Percentiles rank a stretch among this genome's conserved stretches.
phyloP scores from a whole-genome alignment of 257 asterid genomes.

The Solanum etuberosum region DNA sequence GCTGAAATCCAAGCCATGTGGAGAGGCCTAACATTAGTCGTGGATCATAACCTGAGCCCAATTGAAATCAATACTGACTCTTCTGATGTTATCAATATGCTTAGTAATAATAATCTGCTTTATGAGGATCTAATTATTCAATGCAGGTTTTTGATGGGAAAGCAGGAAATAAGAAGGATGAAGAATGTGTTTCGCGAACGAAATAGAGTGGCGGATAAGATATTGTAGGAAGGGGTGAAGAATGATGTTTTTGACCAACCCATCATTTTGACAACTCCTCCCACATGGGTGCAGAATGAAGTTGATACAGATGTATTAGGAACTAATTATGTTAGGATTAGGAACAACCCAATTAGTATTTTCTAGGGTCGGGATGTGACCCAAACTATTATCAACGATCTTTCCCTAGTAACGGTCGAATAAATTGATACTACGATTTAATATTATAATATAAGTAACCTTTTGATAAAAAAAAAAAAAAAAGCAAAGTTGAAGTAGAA shows the following conservation, averaged over 20 bases:
- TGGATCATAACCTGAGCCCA: not conserved
- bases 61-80: too few relatives aligned
- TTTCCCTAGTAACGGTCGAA: not conserved
- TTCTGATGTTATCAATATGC: not conserved
- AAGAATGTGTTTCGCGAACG: not conserved
- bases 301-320: not conserved
- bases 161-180: not conserved
- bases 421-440: too few relatives aligned
- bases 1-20: not conserved
- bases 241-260: not conserved
- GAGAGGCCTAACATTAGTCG: not conserved
- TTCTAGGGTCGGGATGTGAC: not conserved
- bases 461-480: too few relatives aligned
- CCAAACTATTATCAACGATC: not conserved
- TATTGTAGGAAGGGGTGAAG: not conserved
- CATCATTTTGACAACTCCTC: not conserved
- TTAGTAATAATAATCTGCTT: too few relatives aligned
- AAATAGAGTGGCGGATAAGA: not conserved
- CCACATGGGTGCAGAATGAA: not conserved
- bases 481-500: too few relatives aligned
- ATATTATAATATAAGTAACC: too few relatives aligned
- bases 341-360: not conserved
- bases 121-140: too few relatives aligned
- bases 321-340: not conserved
- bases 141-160: not conserved